A percentile compares a stretch with the other conserved stretches of the same genome.
These are phyloP conservation scores for Cryptococcus sp. DNA, from an alignment of 1,284 basidiomycete species.

Conservation along the genomic window DNA sequence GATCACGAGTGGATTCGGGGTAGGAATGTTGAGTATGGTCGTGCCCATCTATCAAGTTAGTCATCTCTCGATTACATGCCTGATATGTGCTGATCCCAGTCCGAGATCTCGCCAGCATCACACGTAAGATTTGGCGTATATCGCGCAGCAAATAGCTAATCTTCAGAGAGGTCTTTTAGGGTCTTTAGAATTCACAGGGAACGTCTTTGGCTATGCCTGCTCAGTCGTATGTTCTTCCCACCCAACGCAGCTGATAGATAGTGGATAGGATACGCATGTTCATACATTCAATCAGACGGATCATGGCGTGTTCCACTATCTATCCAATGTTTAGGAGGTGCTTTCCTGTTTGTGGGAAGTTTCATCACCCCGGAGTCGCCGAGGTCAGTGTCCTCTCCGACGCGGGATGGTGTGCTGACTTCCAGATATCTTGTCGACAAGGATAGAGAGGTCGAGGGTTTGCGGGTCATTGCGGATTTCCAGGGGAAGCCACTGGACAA, in stretches of 20 bases:
- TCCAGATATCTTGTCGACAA: conserved; percentile 85
- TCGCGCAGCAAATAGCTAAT: conserved; percentile 31
- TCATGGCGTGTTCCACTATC: conserved; percentile 81
- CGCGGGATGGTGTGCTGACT: neutral
- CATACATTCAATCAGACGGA: conserved; percentile 73
- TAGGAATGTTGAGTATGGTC: conserved; percentile 89
- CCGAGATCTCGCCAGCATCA: conserved; percentile 84
- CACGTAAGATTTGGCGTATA: conserved; percentile 60
- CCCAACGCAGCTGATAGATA: conserved; percentile 36
- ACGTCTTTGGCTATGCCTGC: conserved; percentile 89
- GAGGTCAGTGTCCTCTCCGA: conserved; percentile 52
- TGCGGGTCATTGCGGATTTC: conserved; percentile 82
- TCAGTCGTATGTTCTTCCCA: conserved; percentile 66
- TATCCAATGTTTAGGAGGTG: conserved; percentile 84
- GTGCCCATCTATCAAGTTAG: conserved; percentile 82
- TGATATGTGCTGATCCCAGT: conserved; percentile 50
- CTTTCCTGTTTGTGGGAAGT: conserved; percentile 74
- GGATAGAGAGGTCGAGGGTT: conserved; percentile 77
- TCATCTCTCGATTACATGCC: neutral
- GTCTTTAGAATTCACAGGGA: conserved; percentile 95
- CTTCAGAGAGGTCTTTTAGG: conserved; percentile 78
- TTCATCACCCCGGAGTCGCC: conserved; percentile 90
- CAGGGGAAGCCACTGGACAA: conserved; percentile 80
- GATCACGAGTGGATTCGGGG: conserved; percentile 84
- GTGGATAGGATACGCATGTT: conserved; percentile 95